Evolutionary conservation across 2,329 filamentous ascomycete species (phyloP), one percentile per base, ranked within the genome.

Genomic region (Colletotrichum limetticola): DNA sequence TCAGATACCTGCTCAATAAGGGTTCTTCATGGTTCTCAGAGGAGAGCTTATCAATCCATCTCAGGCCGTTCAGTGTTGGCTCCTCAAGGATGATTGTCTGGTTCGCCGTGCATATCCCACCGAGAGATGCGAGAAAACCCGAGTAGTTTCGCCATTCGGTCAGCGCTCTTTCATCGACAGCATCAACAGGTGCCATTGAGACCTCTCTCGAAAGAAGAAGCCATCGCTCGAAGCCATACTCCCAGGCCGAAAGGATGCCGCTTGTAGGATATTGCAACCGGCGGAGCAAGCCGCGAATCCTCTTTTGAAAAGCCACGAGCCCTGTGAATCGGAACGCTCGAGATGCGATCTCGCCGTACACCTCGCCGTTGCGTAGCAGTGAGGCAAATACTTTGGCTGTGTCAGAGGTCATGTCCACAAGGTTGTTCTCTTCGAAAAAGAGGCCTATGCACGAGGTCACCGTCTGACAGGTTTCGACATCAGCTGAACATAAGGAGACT

Each of bases 171-270:
- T 92, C 91, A 46, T 91, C 86, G 22, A 91, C 80, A 8, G 80
- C 80, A 26, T 91, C 88, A 5, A 84, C 76, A 2, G 86, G 79
- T 1, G 85, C 84, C n/a, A 85, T 86, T 19, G 90, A 90, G 11
- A 93, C 87, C 65, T 92, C 89, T 75, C 90, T 91, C 9, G 90
- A 92, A 7, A 93, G 82, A 72, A 88, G 85, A 24, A 91, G 84
- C 91, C 91, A 93, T 69, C 86, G 87, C 35, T 91, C 88, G 76
- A 93, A 93, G 1, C 90, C 90, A 22, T 85, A 84, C 76, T 92
- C 90, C 91, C 91, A 93, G 3, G 91, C 91, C 68, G 88, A 87
- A 32, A 93, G 81, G 65, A 93, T 92, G n/a, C 91, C 91, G n/a
- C 85, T 83, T 12, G 90, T 91, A 24, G 91, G 91, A 75, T 87